Base-by-base conservation (phyloP, 805 yeast species). In the Cephaloascus fragrans region DNA sequence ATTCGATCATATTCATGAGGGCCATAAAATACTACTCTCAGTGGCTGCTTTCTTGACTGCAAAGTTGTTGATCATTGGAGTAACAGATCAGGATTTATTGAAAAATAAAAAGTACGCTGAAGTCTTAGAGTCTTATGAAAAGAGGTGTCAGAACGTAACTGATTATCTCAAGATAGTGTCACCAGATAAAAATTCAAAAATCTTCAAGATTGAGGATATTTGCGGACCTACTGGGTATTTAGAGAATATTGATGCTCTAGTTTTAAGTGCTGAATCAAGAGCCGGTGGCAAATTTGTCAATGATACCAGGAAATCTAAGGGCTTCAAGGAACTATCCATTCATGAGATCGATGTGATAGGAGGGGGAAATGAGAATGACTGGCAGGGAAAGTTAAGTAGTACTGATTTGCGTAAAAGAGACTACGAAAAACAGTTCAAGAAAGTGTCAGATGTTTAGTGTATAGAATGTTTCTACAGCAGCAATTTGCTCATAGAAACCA, bases 1-100 rank as follows among this genome's bases (percentile, higher is more conserved):
- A 0, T 93, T 93, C 62, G 99, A 93, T 53, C 97, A 93, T 59
- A 53, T 93, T 29, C 99, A 93, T 50, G 95, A 83, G 52, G 99
- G 97, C 0, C 99, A 93, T 59, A 86, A 84, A 56, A 81, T 93
- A 20, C 64, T 93, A 19, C 65, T 93, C 8, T 79, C 93, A 0
- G 66, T 84, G 42, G 69, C 95, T 0, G 75, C 78, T 0, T 87
- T 78, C 50, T 46, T 85, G 5, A 67, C 94, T 0, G 49, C 58
- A 2, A 47, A 56, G 2, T 61, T 57, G 18, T 61, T 93, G 12
- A 82, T 90, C 37, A 67, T 93, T 4, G 99, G 98, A 0, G 65
- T 93, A 3, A 87, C 97, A 0, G 95, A 88, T 9, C 73, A 77
- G 9, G 75, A 75, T 38, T 60, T 93, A 32, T 65, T 93, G 36